These are phyloP conservation scores for Cercospora berteroae DNA, from an alignment of 2,329 filamentous ascomycete genomes.

Conservation along the genomic window DNA sequence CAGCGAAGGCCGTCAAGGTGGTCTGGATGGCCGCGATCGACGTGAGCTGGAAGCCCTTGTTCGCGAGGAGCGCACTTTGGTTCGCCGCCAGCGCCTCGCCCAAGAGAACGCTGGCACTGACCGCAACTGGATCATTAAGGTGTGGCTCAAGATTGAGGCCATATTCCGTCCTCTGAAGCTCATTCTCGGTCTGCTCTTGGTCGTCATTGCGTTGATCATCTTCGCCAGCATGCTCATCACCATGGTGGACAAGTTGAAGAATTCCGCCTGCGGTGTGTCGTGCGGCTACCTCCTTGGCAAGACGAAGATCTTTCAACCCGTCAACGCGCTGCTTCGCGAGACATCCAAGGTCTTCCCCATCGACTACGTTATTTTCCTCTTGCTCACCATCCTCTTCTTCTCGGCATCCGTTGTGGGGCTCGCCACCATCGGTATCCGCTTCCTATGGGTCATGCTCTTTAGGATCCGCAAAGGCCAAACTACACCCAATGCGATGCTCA, in stretches of 20 bases:
- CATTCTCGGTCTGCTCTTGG: slow-evolving; percentile 74
- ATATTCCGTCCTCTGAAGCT: slow-evolving; percentile 87
- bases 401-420: slow-evolving; percentile 83
- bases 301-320: slow-evolving; percentile 89
- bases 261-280: slow-evolving; percentile 83
- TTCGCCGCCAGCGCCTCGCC: slow-evolving; percentile 82
- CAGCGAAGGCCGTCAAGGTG: slow-evolving; percentile 70
- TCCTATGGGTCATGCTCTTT: slow-evolving; percentile 94
- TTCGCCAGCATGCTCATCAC: slow-evolving; percentile 95
- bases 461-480: slow-evolving; percentile 85
- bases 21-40: slow-evolving; percentile 78
- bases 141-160: slow-evolving; percentile 77
- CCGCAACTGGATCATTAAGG: slow-evolving; percentile 67
- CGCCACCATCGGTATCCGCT: slow-evolving; percentile 84
- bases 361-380: slow-evolving; percentile 85
- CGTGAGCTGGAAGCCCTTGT: slow-evolving; percentile 83
- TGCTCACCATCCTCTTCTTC: slow-evolving; percentile 85
- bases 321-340: slow-evolving; percentile 85
- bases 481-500: slow-evolving; percentile 83
- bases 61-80: slow-evolving; percentile 87
- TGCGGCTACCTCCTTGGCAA: slow-evolving; percentile 90
- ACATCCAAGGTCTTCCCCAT: slow-evolving; percentile 82
- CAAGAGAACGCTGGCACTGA: slow-evolving; percentile 77
- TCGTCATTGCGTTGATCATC: slow-evolving; percentile 70
- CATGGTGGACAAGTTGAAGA: slow-evolving; percentile 91